phyloP scores from a whole-genome alignment of 768 basidiomycete species.

The Hypholoma sublateritium region DNA sequence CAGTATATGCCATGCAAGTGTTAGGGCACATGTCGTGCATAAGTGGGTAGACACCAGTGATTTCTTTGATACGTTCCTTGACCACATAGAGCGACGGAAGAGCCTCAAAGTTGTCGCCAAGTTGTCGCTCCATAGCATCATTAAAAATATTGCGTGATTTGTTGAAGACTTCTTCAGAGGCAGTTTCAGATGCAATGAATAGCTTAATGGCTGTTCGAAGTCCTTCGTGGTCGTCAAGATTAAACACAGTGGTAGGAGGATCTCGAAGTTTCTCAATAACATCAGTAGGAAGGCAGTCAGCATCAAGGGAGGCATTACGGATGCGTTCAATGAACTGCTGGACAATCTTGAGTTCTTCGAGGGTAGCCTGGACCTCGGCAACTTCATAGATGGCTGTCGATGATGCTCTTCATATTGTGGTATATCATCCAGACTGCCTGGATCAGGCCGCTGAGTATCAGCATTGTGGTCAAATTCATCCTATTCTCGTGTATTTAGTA shows the following conservation, averaged over 20 bases:
- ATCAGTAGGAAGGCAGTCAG: slow-evolving; percentile 17
- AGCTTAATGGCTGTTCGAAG: slow-evolving; percentile 8
- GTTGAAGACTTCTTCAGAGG: slow-evolving; percentile 10
- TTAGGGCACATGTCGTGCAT: slow-evolving; percentile 42
- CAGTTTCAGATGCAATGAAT: slow-evolving; percentile 3
- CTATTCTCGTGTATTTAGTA: too few species aligned
- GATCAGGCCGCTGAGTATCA: too few species aligned
- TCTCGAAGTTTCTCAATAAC: slow-evolving; percentile 23
- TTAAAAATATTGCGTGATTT: neutral
- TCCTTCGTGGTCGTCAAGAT: slow-evolving; percentile 10
- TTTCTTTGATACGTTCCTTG: slow-evolving; percentile 20
- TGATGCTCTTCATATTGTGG: too few species aligned
- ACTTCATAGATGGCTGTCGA: neutral
- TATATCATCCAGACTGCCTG: too few species aligned
- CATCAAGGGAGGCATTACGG: slow-evolving; percentile 24
- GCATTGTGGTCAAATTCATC: too few species aligned
- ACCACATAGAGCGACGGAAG: slow-evolving; percentile 6
- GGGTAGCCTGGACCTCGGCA: neutral
- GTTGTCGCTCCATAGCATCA: neutral
- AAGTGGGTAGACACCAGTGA: slow-evolving; percentile 35
- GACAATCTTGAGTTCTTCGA: slow-evolving; percentile 5
- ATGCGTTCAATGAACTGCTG: slow-evolving; percentile 23
- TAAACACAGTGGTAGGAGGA: slow-evolving; percentile 10
- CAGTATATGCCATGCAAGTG: slow-evolving; percentile 30
- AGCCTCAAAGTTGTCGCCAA: neutral